A percentile compares a stretch with the other conserved stretches of the same genome.
Conservation (phyloP, 257 asterid species). For the Agastache rugosa region DNA sequence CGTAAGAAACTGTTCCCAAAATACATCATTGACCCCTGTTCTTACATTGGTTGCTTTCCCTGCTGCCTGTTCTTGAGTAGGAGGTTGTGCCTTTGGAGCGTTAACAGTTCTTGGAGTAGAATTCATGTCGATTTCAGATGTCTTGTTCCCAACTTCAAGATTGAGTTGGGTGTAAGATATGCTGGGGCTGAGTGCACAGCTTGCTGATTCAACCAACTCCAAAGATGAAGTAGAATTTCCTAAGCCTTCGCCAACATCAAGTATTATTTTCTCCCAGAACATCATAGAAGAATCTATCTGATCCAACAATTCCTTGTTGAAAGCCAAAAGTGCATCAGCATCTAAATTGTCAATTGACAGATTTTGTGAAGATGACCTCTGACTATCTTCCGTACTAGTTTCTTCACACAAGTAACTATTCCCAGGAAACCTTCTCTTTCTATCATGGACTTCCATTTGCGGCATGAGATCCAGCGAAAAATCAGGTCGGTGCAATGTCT, state of each 20-base stretch:
- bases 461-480: conserved; percentile 46
- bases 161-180: conserved; percentile 63
- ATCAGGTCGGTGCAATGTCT: conserved; percentile 49
- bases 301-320: conserved; percentile 56
- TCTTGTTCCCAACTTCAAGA: conserved; percentile 43
- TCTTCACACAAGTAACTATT: conserved; percentile 52
- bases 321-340: conserved; percentile 48
- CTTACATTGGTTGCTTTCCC: conserved; percentile 45
- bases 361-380: conserved; percentile 45
- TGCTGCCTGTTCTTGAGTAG: conserved; percentile 46
- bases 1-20: conserved; percentile 95
- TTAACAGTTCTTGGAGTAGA: conserved; percentile 55
- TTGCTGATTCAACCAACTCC: conserved; percentile 56
- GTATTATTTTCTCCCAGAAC: conserved; percentile 66
- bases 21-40: conserved; percentile 83
- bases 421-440: conserved; percentile 76
- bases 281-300: conserved; percentile 64
- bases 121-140: conserved; percentile 70
- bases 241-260: conserved; percentile 50
- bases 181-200: conserved; percentile 56
- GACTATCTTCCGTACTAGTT: conserved; percentile 44
- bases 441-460: conserved; percentile 50
- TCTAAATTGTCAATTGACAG: conserved; percentile 45
- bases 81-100: conserved; percentile 39
- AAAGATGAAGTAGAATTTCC: conserved; percentile 46